Percentiles rank a stretch among this genome's conserved stretches.
These are phyloP conservation scores for Colletotrichum lindemuthianum DNA, from an alignment of 2,329 filamentous ascomycete genomes.

Conservation along the genomic window DNA sequence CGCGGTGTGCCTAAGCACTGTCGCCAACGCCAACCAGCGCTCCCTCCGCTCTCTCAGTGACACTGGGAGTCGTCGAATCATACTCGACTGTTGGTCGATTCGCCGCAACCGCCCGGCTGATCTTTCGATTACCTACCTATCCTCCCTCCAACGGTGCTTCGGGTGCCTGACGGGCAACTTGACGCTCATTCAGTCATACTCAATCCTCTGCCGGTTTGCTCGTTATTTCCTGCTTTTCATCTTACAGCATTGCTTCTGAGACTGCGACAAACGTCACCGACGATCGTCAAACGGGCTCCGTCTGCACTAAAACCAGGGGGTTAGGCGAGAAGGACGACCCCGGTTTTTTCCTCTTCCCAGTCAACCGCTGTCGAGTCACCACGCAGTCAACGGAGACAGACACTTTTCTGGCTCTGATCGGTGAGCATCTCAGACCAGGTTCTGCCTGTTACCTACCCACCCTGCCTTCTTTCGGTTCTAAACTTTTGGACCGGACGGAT, in stretches of 20 bases:
- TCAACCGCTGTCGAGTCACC: conserved; percentile 24
- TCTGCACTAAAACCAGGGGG: not conserved
- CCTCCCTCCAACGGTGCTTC: too few species aligned
- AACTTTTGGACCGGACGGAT: conserved; percentile 25
- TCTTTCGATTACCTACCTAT: too few species aligned
- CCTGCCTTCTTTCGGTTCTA: conserved; percentile 18
- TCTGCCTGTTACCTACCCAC: conserved; percentile 28
- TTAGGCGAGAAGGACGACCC: conserved; percentile 3
- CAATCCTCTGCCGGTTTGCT: too few species aligned
- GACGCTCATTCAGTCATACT: too few species aligned
- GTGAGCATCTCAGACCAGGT: conserved; percentile 33
- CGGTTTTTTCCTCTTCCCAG: conserved; percentile 22
- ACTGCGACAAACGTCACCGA: not conserved
- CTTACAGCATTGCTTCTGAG: not conserved
- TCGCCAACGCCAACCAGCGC: too few species aligned
- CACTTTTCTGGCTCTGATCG: conserved; percentile 18
- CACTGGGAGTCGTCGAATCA: too few species aligned
- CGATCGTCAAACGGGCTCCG: conserved; percentile 8
- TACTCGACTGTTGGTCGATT: too few species aligned
- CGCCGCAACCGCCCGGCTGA: too few species aligned
- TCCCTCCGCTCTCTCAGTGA: too few species aligned
- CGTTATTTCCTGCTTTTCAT: too few species aligned
- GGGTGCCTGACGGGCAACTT: too few species aligned
- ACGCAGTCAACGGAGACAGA: not conserved
- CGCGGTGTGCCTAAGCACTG: too few species aligned